Evolutionary conservation across 352 stramenopile genomes (phyloP).

Genomic region (Phytophthora niederhauseri): DNA sequence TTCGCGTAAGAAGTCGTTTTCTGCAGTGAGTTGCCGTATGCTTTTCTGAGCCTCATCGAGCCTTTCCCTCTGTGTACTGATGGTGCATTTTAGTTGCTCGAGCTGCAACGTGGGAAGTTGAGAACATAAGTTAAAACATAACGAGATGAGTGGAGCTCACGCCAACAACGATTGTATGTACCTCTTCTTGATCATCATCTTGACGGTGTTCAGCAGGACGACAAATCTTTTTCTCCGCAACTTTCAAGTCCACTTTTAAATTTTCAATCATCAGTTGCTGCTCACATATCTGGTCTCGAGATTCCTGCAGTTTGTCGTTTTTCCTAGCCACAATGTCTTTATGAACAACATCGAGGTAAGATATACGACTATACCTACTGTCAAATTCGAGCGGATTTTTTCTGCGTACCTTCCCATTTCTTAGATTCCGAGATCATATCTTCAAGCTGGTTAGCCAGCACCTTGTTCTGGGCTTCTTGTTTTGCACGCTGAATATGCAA

Average conservation of each 20-base stretch:
- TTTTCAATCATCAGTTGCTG: constrained; percentile 70
- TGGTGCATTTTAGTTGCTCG: constrained; percentile 25
- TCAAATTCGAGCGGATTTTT: not conserved
- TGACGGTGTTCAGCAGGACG: constrained; percentile 12
- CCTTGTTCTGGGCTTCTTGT: constrained; percentile 26
- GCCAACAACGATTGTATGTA: constrained; percentile 11
- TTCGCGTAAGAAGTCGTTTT: constrained; percentile 31
- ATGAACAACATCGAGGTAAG: constrained; percentile 11
- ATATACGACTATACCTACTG: not conserved
- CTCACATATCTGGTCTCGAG: constrained; percentile 58
- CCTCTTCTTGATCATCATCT: constrained; percentile 46
- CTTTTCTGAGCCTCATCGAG: constrained; percentile 19
- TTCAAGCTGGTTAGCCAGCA: constrained; percentile 29
- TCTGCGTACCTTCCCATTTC: constrained; percentile 40
- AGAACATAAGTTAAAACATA: not conserved
- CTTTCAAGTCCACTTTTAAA: constrained; percentile 50
- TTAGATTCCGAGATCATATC: constrained; percentile 23
- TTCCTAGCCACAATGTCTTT: constrained; percentile 48
- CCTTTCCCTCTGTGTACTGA: constrained; percentile 22
- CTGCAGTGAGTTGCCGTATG: constrained; percentile 13
- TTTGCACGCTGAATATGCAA: constrained; percentile 20
- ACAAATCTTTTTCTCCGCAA: constrained; percentile 19
- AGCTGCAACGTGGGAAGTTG: constrained; percentile 17
- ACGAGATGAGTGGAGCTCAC: not conserved
- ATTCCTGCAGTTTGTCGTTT: constrained; percentile 46